Base-by-base conservation (phyloP, 768 basidiomycete genomes). In the Psilocybe tampanensis region DNA sequence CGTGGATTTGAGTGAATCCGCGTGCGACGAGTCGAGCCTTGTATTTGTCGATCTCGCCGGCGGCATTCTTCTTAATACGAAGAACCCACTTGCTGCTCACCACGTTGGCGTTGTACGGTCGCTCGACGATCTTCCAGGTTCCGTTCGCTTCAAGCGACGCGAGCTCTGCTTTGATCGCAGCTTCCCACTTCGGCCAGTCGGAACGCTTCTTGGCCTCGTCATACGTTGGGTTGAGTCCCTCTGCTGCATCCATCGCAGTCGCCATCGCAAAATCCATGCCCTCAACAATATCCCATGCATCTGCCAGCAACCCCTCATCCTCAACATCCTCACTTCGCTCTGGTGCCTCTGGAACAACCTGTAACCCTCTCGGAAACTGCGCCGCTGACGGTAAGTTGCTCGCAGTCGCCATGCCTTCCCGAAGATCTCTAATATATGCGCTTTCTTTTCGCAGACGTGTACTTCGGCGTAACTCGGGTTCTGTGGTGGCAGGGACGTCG, bases 71-170 rank as follows among this genome's bases (percentile, higher is more conserved):
- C 54, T 80, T 80, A 2, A 60, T 50, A 8, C 60, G 59, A 55
- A 72, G 79, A n/a, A 74, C 70, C 71, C 61, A 74, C 0, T 63
- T 61, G 29, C 4, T 29, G 29, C n/a, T n/a, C n/a, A n/a, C n/a
- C n/a, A 29, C 29, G 9, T 29, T 29, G 29, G 29, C 29, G 9
- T 29, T 29, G 5, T 4, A 29, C 5, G 29, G 29, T 5, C 29
- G 29, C 9, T 29, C 9, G 29, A 29, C 29, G 0, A 74, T 41
- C 32, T 67, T 60, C 72, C 72, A 76, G 0, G 69, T 74, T 0
- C 64, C 67, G 15, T 63, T 62, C 3, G 57, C 44, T 11, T 53
- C 39, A 65, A 64, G 9, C 29, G 29, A 29, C 29, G 4, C 29
- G 29, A 29, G 29, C 29, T 29, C 29, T 4, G 29, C 29, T 1